Conservation (phyloP, 768 basidiomycete genomes). For the Mycena alexandri region DNA sequence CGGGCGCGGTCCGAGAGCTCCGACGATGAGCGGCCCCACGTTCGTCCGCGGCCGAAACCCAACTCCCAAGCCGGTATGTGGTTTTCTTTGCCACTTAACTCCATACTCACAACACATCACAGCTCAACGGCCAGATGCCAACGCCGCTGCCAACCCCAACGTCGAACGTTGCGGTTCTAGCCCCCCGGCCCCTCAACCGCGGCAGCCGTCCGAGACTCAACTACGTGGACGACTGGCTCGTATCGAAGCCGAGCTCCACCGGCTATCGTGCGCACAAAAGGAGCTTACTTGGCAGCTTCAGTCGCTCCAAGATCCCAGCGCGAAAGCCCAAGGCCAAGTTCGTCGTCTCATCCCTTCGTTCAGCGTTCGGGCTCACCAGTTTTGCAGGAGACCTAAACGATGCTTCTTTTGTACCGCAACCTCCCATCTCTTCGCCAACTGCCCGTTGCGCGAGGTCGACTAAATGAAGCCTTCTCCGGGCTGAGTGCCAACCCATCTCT, state of each 20-base stretch:
- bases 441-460: constrained; percentile 1
- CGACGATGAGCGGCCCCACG: background rate
- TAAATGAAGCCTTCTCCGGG: background rate
- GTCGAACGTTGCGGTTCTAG: background rate
- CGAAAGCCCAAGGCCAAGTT: background rate
- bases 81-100: too few relatives aligned
- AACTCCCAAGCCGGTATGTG: too few relatives aligned
- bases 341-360: too few relatives aligned
- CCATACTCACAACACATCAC: too few relatives aligned
- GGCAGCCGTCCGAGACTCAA: background rate
- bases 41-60: background rate
- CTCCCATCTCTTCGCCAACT: constrained; percentile 4
- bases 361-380: too few relatives aligned
- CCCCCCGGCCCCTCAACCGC: background rate
- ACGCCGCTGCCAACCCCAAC: background rate
- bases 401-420: constrained; percentile 3
- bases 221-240: constrained; percentile 1
- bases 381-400: constrained; percentile 6
- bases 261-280: constrained; percentile 5
- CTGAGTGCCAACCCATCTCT: too few relatives aligned
- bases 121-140: too few relatives aligned
- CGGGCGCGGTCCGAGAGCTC: background rate
- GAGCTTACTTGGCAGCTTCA: constrained; percentile 1
- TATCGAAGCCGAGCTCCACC: constrained; percentile 7
- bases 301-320: background rate